Evolutionary conservation across 305 asterid species (phyloP), one percentile per base, ranked within the genome.

Genomic region (Fraxinus angustifolia): DNA sequence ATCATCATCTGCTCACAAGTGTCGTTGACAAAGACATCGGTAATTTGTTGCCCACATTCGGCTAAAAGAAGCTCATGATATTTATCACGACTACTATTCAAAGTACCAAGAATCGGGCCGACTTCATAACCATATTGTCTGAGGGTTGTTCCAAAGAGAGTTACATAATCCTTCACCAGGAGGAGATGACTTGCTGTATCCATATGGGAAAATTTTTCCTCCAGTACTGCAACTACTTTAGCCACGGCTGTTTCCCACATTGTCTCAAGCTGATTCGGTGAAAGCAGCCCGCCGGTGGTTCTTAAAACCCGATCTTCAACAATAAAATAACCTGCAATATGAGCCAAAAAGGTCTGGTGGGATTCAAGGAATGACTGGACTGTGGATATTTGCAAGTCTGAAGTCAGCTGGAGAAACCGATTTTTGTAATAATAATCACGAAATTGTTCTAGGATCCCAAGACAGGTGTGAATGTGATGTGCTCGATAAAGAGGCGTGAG

Each of bases 401-500:
- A 93, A 81, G 88, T 95, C 85, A 95, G 90, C 89, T 95, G 98
- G 85, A 93, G 85, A 26, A 85, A 75, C 56, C 99, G 92, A 78
- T 93, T 95, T 73, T 89, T 95, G 87, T 91, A 88, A 78, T 95
- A 95, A 83, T 93, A 95, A 12, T 93, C 94, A 26, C 95, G 93
- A 82, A 92, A 93, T 76, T 91, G 95, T 36, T 91, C 96, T 83
- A 83, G 92, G 74, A 91, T 83, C 77, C 97, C 97, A 4, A 95
- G 93, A 88, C 97, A 95, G 28, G 76, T 81, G 80, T 93, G 98
- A 78, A 95, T 95, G 78, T 95, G 97, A 84, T 83, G 88, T 0
- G 98, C 99, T 74, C 98, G 93, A 85, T 95, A 93, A 82, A 95
- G 96, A 23, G 99, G 98, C 0, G 97, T 92, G 67, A 93, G 94